phyloP scores from a whole-genome alignment of 768 basidiomycete genomes.

The Boletus sp. region DNA sequence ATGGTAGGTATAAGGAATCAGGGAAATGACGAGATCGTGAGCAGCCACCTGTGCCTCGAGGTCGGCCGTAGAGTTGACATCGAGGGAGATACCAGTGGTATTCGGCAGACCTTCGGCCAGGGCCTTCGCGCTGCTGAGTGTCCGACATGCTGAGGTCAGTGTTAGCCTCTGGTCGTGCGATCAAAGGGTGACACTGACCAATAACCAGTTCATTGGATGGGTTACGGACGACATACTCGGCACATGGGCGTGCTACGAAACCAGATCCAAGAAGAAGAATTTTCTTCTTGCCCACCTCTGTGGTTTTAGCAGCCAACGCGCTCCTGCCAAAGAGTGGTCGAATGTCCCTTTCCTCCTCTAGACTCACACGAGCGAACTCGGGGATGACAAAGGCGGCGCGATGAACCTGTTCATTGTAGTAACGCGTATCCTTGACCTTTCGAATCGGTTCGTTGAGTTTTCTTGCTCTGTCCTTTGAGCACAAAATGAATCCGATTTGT shows the following conservation, averaged over 20 bases:
- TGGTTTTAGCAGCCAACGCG: conserved; percentile 41
- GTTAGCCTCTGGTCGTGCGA: neutral
- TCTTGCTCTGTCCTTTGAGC: conserved; percentile 70
- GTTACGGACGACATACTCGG: conserved; percentile 85
- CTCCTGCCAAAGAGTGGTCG: conserved; percentile 73
- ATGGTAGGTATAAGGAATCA: conserved; percentile 95
- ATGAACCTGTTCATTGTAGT: conserved; percentile 86
- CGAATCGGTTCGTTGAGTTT: conserved; percentile 74
- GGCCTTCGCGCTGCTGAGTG: conserved; percentile 68
- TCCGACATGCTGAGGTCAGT: conserved; percentile 70
- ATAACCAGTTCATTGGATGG: conserved; percentile 82
- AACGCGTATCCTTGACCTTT: conserved; percentile 64
- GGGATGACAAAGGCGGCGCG: conserved; percentile 82
- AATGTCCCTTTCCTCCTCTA: conserved; percentile 71
- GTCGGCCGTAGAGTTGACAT: conserved; percentile 66
- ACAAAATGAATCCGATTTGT: conserved; percentile 92
- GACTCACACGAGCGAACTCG: conserved; percentile 77
- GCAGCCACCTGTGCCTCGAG: conserved; percentile 80
- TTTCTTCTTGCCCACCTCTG: conserved; percentile 56
- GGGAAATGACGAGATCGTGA: conserved; percentile 91
- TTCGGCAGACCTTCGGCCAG: conserved; percentile 67
- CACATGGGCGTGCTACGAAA: conserved; percentile 94
- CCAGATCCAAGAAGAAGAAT: conserved; percentile 92
- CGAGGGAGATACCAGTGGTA: conserved; percentile 73
- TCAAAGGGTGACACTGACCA: conserved; percentile 43